Evolutionary conservation across 352 stramenopile genomes (phyloP).

Genomic region (Phytophthora chlamydospora): DNA sequence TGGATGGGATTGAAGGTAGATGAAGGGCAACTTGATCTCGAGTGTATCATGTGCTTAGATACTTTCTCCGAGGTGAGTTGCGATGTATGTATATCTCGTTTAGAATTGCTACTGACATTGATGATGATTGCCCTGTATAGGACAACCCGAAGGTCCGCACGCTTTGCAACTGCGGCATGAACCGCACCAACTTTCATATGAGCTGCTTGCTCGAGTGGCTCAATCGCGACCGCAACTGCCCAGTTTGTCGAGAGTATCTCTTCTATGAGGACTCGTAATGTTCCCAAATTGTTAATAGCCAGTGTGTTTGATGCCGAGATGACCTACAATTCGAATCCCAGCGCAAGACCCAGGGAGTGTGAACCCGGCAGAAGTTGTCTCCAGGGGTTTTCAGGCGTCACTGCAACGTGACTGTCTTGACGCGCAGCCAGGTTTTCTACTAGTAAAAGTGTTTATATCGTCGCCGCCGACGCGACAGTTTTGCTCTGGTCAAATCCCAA

Average conservation of each 20-base stretch:
- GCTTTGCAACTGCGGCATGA: constrained; percentile 89
- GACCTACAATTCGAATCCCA: constrained; percentile 15
- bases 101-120: not conserved
- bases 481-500: constrained; percentile 13
- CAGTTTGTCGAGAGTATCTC: constrained; percentile 85
- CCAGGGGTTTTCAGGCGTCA: not conserved
- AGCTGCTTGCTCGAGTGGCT: constrained; percentile 89
- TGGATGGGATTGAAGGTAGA: constrained; percentile 44
- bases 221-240: constrained; percentile 84
- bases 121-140: constrained; percentile 15
- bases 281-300: constrained; percentile 7
- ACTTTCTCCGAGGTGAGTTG: constrained; percentile 57
- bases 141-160: constrained; percentile 85
- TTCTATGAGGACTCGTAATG: constrained; percentile 85
- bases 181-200: constrained; percentile 91
- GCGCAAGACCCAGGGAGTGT: not conserved
- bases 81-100: not conserved
- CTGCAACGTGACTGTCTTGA: constrained; percentile 8
- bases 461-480: constrained; percentile 23
- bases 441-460: constrained; percentile 10
- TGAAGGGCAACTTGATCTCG: constrained; percentile 67
- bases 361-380: no score
- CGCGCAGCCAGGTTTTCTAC: constrained; percentile 2
- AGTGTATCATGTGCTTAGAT: constrained; percentile 90
- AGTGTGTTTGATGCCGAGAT: constrained; percentile 5